These are phyloP conservation scores for Acanthamoeba castellanii DNA, from an alignment of 208 protist species.

Conservation along the genomic window DNA sequence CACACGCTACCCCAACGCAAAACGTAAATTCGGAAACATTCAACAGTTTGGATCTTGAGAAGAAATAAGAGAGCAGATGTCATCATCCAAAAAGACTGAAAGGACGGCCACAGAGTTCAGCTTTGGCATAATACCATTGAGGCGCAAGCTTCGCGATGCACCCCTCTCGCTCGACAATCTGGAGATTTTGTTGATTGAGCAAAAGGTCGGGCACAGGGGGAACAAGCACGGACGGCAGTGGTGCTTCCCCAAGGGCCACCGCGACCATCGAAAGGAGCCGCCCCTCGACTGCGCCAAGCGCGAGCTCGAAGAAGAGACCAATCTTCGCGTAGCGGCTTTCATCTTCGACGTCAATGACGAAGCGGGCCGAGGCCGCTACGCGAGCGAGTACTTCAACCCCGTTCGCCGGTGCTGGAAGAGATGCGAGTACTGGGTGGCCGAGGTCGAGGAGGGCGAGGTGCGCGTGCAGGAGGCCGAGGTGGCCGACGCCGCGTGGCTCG, in stretches of 20 bases:
- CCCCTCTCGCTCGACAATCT: not conserved
- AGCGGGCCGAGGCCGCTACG: not conserved
- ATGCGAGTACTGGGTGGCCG: not conserved
- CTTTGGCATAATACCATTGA: not conserved
- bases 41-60: no score
- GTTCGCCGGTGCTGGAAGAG: not conserved
- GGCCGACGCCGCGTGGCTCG: not conserved
- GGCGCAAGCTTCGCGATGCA: not conserved
- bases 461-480: not conserved
- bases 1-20: no score
- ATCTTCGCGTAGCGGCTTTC: not conserved
- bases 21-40: no score
- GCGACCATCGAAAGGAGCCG: not conserved
- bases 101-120: not conserved
- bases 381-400: slow-evolving; percentile 30
- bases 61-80: no score
- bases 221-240: not conserved
- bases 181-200: not conserved
- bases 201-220: not conserved
- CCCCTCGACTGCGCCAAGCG: not conserved
- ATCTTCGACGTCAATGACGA: not conserved
- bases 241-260: slow-evolving; percentile 22
- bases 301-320: slow-evolving; percentile 3
- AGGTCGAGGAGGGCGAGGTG: not conserved
- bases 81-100: no score